A percentile compares a stretch with the other conserved stretches of the same genome.
Conservation (phyloP, 1,284 basidiomycete species). For the Ceratobasidium sp. region DNA sequence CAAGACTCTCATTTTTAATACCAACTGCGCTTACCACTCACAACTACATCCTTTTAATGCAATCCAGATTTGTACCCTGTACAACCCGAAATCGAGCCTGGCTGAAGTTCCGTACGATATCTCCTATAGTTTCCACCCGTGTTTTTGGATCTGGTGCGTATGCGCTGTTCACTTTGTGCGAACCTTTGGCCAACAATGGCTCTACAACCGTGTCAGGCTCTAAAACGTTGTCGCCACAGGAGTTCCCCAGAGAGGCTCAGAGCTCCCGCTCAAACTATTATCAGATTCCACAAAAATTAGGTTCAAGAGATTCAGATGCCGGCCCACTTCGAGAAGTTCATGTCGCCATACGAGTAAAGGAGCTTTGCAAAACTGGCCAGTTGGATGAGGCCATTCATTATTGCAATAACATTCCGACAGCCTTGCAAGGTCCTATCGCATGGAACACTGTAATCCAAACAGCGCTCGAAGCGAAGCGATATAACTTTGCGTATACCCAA, state of each 20-base stretch:
- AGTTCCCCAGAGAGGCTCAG: not conserved
- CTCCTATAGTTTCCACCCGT: not conserved
- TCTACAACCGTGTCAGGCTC: not conserved
- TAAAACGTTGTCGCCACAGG: not conserved
- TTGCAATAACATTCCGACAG: conserved; percentile 71
- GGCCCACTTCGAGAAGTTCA: conserved; percentile 25
- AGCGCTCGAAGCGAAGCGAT: conserved; percentile 65
- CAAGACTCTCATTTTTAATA: too few relatives aligned
- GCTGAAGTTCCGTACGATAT: not conserved
- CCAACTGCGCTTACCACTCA: not conserved
- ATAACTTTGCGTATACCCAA: conserved; percentile 67
- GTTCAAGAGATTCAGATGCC: not conserved
- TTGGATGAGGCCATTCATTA: conserved; percentile 68
- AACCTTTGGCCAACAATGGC: not conserved
- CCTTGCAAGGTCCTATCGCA: conserved; percentile 73
- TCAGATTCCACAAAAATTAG: not conserved
- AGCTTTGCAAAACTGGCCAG: conserved; percentile 63
- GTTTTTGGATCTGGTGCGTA: not conserved
- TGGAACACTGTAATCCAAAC: conserved; percentile 80
- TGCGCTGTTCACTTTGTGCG: not conserved
- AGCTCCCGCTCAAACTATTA: not conserved
- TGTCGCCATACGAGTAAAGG: conserved; percentile 66
- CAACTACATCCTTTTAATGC: not conserved
- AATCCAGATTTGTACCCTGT: not conserved
- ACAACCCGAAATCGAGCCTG: not conserved